Evolutionary conservation across 2,329 filamentous ascomycete genomes (phyloP), one percentile per base, ranked within the genome.

Genomic region (Diaporthe amygdali): DNA sequence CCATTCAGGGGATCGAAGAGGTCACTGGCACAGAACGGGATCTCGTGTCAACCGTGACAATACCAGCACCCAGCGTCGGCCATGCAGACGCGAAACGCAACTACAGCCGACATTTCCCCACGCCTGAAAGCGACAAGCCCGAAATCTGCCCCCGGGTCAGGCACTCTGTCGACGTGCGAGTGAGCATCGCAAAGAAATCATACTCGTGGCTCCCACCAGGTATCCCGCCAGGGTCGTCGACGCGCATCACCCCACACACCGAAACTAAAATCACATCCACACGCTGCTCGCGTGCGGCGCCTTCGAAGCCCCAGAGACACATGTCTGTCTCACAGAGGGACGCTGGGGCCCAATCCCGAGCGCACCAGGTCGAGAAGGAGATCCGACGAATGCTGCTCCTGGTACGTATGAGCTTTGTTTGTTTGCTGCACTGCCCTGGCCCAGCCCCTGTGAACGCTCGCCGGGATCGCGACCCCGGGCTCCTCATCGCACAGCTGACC

Each of bases 201-300:
- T 64, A 64, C 59, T 64, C 59, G 41, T 64, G 59, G 59, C 59
- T 64, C 8, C 59, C 59, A n/a, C 27, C 41, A 14, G 59, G n/a
- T n/a, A 47, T 47, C 27, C 59, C 59, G 9, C 59, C 41, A 9
- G 9, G 14, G 5, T 32, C 59, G 7, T 34, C 59, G 2, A 64
- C 25, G n/a, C 12, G 14, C 9, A 64, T 64, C 44, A 64, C 41
- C 1, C 59, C 59, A 25, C 59, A 49, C 44, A 64, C 44, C 3
- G 59, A 64, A 44, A 64, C 59, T n/a, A 64, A 64, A 9, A 64
- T 64, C 25, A 49, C 59, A 12, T 64, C 59, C 14, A 64, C 59
- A 15, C 59, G 44, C 59, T 49, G 59, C 44, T 64, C 59, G 30
- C 59, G 59, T n/a, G 44, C 59, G 30, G 12, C 22, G 55, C 17